Conservation (phyloP, 2,329 filamentous ascomycete genomes). For the Fusarium sublunatum region DNA sequence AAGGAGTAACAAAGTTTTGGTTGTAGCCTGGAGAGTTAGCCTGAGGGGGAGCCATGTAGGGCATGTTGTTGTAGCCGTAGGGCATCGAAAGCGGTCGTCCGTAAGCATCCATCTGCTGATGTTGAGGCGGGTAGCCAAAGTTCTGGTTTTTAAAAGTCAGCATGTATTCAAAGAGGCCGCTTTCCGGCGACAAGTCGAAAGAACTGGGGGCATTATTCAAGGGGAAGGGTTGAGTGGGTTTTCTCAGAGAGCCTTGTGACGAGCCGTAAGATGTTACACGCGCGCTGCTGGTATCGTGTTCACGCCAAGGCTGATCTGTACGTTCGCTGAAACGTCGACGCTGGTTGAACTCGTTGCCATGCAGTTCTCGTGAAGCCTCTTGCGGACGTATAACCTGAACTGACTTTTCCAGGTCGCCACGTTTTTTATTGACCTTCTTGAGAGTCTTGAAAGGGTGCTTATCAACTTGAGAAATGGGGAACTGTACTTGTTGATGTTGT, state of each 20-base stretch:
- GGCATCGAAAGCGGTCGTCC: constrained; percentile 53
- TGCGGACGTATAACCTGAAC: constrained; percentile 54
- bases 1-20: constrained; percentile 57
- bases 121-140: constrained; percentile 64
- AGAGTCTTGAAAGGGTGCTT: constrained; percentile 54
- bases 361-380: constrained; percentile 53
- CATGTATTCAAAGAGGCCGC: constrained; percentile 76
- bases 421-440: constrained; percentile 60
- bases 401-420: constrained; percentile 59
- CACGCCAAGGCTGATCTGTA: constrained; percentile 52
- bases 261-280: constrained; percentile 38
- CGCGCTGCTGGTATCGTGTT: constrained; percentile 40
- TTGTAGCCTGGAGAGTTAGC: constrained; percentile 64
- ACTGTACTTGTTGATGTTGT: constrained; percentile 71
- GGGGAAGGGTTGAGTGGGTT: constrained; percentile 20
- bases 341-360: constrained; percentile 51
- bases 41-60: constrained; percentile 61
- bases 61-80: constrained; percentile 60
- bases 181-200: constrained; percentile 75
- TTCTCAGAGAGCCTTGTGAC: constrained; percentile 34
- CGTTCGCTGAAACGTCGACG: constrained; percentile 61
- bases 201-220: constrained; percentile 38
- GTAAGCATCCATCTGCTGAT: constrained; percentile 53
- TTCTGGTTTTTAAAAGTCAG: constrained; percentile 78
- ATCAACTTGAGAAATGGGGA: constrained; percentile 55